Evolutionary conservation across 495 filamentous ascomycete species (phyloP).

Genomic region (Massariosphaeria phaeospora): DNA sequence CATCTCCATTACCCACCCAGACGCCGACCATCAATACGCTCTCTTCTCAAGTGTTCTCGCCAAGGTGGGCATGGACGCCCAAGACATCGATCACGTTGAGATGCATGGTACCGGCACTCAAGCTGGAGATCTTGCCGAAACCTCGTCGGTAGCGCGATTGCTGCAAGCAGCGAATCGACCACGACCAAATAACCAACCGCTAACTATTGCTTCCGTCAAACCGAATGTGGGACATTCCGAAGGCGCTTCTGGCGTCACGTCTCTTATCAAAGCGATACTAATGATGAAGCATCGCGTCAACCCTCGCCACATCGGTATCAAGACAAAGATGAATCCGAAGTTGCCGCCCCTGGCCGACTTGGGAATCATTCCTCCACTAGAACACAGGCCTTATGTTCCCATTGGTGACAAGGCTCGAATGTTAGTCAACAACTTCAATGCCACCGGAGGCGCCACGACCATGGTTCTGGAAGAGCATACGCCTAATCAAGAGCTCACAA

Average conservation of each 20-base stretch:
- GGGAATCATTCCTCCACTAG: too few relatives aligned
- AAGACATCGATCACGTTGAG: constrained; percentile 36
- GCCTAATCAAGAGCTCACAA: too few relatives aligned
- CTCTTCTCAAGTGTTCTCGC: constrained; percentile 29
- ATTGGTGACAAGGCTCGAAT: too few relatives aligned
- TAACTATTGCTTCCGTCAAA: constrained; percentile 16
- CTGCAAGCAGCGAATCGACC: neutral
- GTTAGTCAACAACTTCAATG: too few relatives aligned
- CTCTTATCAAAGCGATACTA: neutral
- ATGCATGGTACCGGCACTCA: constrained; percentile 45
- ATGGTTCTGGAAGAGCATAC: too few relatives aligned
- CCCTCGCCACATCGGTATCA: too few relatives aligned
- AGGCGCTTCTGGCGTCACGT: neutral
- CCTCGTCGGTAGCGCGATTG: constrained; percentile 1
- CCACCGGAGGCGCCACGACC: too few relatives aligned
- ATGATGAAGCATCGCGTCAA: too few relatives aligned
- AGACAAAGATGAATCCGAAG: too few relatives aligned
- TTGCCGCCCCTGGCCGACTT: too few relatives aligned
- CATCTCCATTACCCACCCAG: constrained; percentile 40
- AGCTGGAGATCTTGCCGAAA: constrained; percentile 33
- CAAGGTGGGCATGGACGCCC: constrained; percentile 14
- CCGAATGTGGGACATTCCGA: neutral
- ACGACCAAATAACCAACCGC: neutral
- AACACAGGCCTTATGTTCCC: too few relatives aligned
- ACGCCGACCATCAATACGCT: constrained; percentile 28